These are phyloP conservation scores for Exserohilum turcica DNA, from an alignment of 2,329 filamentous ascomycete species.

Conservation along the genomic window DNA sequence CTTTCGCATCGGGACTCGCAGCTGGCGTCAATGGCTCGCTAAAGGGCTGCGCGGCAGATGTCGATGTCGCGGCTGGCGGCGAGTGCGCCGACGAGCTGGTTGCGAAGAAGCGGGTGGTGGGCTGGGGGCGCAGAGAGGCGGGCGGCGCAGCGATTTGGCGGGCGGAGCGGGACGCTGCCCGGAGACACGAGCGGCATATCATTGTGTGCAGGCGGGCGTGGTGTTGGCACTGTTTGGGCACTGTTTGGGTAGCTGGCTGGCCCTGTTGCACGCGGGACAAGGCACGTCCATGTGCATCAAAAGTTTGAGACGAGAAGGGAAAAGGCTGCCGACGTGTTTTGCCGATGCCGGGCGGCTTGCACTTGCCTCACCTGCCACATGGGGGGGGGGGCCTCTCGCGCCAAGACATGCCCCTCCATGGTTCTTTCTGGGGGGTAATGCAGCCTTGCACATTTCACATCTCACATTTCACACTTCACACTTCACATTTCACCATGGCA, in stretches of 20 bases:
- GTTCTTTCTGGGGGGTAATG: too few species aligned
- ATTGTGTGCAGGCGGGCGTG: conserved; percentile 32
- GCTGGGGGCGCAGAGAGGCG: conserved; percentile 10
- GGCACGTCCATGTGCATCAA: conserved; percentile 7
- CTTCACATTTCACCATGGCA: too few species aligned
- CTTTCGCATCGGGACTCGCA: conserved; percentile 29
- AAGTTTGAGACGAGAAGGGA: conserved; percentile 22
- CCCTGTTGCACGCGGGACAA: not conserved
- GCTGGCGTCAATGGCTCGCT: conserved; percentile 47
- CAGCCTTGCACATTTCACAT: too few species aligned
- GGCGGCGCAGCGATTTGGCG: conserved; percentile 10
- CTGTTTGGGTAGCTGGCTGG: not conserved
- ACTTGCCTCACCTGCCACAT: not conserved
- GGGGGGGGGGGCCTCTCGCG: too few species aligned
- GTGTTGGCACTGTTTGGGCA: not conserved
- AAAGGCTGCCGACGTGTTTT: conserved; percentile 15
- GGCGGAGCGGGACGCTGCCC: conserved; percentile 41
- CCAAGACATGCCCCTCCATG: too few species aligned
- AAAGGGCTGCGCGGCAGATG: conserved; percentile 54
- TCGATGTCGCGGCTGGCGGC: conserved; percentile 51
- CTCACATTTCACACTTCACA: too few species aligned
- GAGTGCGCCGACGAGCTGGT: conserved; percentile 37
- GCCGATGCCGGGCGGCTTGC: conserved; percentile 11
- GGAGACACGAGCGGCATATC: conserved; percentile 49
- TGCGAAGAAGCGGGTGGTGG: conserved; percentile 34